Percentiles rank a stretch among this genome's conserved stretches.
These are phyloP conservation scores for Fistulifera solaris DNA, from an alignment of 108 stramenopile genomes.

Conservation along the genomic window DNA sequence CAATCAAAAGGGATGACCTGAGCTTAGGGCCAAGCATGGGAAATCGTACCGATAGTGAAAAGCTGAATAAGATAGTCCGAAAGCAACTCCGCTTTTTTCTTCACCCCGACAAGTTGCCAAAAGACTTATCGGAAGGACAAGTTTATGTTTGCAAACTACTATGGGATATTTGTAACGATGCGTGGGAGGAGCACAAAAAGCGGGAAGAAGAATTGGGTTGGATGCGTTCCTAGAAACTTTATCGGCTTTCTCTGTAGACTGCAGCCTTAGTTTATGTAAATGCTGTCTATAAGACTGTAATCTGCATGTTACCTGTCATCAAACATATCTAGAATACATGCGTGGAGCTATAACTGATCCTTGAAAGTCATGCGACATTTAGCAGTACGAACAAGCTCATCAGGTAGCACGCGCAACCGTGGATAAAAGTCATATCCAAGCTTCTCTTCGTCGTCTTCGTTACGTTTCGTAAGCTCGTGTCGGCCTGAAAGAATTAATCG, in stretches of 20 bases:
- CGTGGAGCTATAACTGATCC: conserved; percentile 19
- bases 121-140: conserved; percentile 61
- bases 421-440: conserved; percentile 51
- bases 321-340: too few species aligned
- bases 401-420: conserved; percentile 51
- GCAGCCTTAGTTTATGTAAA: too few species aligned
- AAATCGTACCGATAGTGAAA: conserved; percentile 46
- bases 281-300: too few species aligned
- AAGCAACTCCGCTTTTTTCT: conserved; percentile 70
- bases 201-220: conserved; percentile 34
- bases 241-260: too few species aligned
- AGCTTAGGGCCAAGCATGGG: conserved; percentile 24
- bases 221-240: conserved; percentile 2
- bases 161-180: conserved; percentile 79
- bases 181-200: conserved; percentile 71
- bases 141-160: conserved; percentile 65
- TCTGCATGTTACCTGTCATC: too few species aligned
- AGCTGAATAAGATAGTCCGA: conserved; percentile 70
- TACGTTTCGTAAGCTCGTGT: conserved; percentile 28
- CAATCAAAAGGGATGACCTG: conserved; percentile 36
- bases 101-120: conserved; percentile 75
- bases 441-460: conserved; percentile 9
- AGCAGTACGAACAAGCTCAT: conserved; percentile 32
- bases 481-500: conserved; percentile 58
- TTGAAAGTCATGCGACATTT: conserved; percentile 47